Conservation (phyloP, 441 rosid genomes). For the Adansonia grandidieri region DNA sequence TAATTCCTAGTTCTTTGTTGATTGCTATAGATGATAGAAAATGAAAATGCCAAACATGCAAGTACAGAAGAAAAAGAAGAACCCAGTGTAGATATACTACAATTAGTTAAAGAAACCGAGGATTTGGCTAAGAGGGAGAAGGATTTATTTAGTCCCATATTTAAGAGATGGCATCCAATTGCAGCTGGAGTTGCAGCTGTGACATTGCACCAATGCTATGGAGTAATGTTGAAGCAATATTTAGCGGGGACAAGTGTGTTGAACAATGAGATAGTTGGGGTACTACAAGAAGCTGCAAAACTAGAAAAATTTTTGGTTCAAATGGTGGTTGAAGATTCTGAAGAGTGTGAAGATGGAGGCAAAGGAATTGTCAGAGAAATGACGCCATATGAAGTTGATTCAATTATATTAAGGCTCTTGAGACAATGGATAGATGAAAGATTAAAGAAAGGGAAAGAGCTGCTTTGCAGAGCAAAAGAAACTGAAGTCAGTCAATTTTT, state of each 20-base stretch:
- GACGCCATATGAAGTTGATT: slow-evolving; percentile 86
- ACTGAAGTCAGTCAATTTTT: slow-evolving; percentile 58
- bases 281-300: slow-evolving; percentile 77
- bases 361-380: slow-evolving; percentile 77
- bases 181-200: slow-evolving; percentile 74
- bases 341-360: slow-evolving; percentile 85
- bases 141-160: slow-evolving; percentile 66
- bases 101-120: slow-evolving; percentile 80
- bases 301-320: slow-evolving; percentile 83
- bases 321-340: slow-evolving; percentile 90
- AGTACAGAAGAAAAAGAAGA: slow-evolving; percentile 52
- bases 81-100: slow-evolving; percentile 59
- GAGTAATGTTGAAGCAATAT: slow-evolving; percentile 74
- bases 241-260: slow-evolving; percentile 53
- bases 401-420: slow-evolving; percentile 55
- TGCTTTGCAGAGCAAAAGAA: slow-evolving; percentile 59
- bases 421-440: slow-evolving; percentile 75
- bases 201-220: slow-evolving; percentile 79
- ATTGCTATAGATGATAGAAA: slow-evolving; percentile 65
- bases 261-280: slow-evolving; percentile 57
- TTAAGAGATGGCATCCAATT: slow-evolving; percentile 71
- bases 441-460: slow-evolving; percentile 55
- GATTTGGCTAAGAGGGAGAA: slow-evolving; percentile 79
- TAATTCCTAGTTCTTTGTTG: neutral
- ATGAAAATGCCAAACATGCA: slow-evolving; percentile 50